These are phyloP conservation scores for Austroboletus niveus DNA, from an alignment of 1,284 basidiomycete species.

Conservation along the genomic window DNA sequence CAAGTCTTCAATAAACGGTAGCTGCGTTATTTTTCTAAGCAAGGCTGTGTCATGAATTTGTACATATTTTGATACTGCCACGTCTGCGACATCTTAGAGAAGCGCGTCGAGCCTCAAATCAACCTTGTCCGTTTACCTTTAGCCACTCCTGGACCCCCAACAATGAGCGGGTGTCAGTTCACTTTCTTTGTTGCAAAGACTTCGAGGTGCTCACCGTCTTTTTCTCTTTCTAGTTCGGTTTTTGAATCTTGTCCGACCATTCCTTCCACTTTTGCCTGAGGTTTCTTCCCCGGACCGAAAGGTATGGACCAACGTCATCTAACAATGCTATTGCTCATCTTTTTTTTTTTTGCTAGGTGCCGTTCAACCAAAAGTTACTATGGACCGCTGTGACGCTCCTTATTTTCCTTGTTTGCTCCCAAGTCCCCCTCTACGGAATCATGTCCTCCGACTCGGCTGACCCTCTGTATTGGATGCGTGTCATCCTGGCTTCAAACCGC, in stretches of 20 bases:
- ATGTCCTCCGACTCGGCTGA: conserved; percentile 98
- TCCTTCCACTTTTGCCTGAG: conserved; percentile 91
- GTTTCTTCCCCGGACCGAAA: conserved; percentile 96
- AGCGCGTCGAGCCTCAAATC: conserved; percentile 18
- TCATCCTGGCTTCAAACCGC: conserved; percentile 96
- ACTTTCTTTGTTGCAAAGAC: conserved; percentile 25
- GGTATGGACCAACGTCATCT: conserved; percentile 43
- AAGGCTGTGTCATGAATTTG: conserved; percentile 15
- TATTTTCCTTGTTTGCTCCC: conserved; percentile 97
- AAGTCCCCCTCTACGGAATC: conserved; percentile 96
- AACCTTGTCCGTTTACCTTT: conserved; percentile 18
- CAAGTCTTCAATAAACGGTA: no score
- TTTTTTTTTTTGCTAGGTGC: conserved; percentile 53
- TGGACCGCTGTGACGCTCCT: conserved; percentile 97
- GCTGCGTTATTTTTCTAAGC: no score
- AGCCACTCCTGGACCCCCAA: conserved; percentile 18
- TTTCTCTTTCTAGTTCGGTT: conserved; percentile 64
- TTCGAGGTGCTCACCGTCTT: not conserved
- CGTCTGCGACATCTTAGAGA: conserved; percentile 26
- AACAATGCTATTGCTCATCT: conserved; percentile 12
- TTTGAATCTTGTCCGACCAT: conserved; percentile 93
- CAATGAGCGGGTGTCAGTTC: conserved; percentile 41
- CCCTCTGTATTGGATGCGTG: conserved; percentile 99
- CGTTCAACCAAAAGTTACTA: conserved; percentile 94
- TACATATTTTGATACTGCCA: conserved; percentile 31